These are phyloP conservation scores for Bryoglossum gracile DNA, from an alignment of 495 filamentous ascomycete species.

Conservation along the genomic window DNA sequence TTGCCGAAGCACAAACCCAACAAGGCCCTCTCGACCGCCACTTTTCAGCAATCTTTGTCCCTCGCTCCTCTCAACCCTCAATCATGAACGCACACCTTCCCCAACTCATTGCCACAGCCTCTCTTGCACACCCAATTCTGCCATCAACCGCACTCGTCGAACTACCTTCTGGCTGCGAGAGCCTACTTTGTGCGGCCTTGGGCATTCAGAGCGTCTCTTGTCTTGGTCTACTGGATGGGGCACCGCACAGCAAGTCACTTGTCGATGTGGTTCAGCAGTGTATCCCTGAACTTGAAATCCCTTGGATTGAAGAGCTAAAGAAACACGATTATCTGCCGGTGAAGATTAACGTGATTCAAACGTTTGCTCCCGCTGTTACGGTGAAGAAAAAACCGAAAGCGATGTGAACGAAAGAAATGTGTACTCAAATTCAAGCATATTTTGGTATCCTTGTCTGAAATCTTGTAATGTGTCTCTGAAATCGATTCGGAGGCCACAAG, in stretches of 20 bases:
- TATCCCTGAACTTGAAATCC: conserved; percentile 25
- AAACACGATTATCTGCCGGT: conserved; percentile 16
- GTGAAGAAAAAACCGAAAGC: conserved; percentile 1
- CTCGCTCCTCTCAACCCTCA: conserved; percentile 41
- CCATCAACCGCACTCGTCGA: conserved; percentile 45
- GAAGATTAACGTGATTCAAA: conserved; percentile 25
- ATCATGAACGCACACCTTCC: conserved; percentile 53
- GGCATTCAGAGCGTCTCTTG: conserved; percentile 51
- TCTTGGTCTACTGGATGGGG: conserved; percentile 39
- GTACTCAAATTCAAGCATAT: no score
- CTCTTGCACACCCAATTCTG: conserved; percentile 30
- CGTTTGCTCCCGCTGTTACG: no score
- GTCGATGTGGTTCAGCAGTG: conserved; percentile 12
- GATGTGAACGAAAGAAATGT: neutral
- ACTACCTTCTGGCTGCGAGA: conserved; percentile 45
- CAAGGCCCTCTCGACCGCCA: neutral
- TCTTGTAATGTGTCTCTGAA: no score
- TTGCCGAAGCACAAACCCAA: conserved; percentile 9
- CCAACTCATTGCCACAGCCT: conserved; percentile 45
- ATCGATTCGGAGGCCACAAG: no score
- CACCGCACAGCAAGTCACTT: conserved; percentile 17
- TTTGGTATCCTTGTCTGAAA: no score
- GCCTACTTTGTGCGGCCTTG: conserved; percentile 41
- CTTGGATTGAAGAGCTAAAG: conserved; percentile 21
- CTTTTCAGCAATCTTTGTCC: conserved; percentile 46